A percentile compares a stretch with the other conserved stretches of the same genome.
These are phyloP conservation scores for Lachancea sp. DNA, from an alignment of 805 yeast genomes.

Conservation along the genomic window DNA sequence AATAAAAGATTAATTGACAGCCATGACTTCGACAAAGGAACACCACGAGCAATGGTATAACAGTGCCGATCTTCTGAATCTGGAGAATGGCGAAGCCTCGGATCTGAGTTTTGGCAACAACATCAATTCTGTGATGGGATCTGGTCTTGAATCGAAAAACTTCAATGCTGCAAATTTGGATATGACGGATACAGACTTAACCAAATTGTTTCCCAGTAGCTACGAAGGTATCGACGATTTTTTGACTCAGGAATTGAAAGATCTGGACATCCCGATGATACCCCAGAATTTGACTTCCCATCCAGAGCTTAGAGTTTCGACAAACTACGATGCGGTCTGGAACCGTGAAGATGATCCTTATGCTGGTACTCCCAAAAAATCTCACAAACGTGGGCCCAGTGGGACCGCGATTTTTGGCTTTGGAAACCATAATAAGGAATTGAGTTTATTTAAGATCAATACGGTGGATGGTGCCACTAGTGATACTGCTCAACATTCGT, in stretches of 20 bases:
- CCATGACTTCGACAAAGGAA: slow-evolving; percentile 7
- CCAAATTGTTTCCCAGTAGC: slow-evolving; percentile 39
- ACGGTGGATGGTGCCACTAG: not conserved
- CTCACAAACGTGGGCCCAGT: slow-evolving; percentile 57
- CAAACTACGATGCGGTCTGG: slow-evolving; percentile 10
- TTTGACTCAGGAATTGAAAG: slow-evolving; percentile 53
- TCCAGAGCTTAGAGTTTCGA: not conserved
- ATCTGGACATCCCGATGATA: slow-evolving; percentile 53
- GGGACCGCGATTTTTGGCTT: slow-evolving; percentile 82
- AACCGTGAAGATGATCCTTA: slow-evolving; percentile 3
- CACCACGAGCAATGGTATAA: slow-evolving; percentile 4
- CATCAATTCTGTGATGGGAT: not conserved
- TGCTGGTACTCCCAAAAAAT: slow-evolving; percentile 11
- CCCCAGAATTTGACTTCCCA: slow-evolving; percentile 12
- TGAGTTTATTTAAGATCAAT: slow-evolving; percentile 48
- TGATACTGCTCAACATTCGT: not conserved
- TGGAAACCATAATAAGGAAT: slow-evolving; percentile 53
- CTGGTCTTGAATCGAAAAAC: not conserved
- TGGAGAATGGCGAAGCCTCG: slow-evolving; percentile 1
- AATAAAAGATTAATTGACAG: not conserved
- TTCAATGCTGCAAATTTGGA: not conserved
- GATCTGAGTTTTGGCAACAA: slow-evolving; percentile 1
- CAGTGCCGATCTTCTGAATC: slow-evolving; percentile 4
- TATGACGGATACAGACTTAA: slow-evolving; percentile 41
- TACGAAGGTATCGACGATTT: slow-evolving; percentile 49